Evolutionary conservation across 305 asterid species (phyloP).

Genomic region (Fraxinus latifolia): DNA sequence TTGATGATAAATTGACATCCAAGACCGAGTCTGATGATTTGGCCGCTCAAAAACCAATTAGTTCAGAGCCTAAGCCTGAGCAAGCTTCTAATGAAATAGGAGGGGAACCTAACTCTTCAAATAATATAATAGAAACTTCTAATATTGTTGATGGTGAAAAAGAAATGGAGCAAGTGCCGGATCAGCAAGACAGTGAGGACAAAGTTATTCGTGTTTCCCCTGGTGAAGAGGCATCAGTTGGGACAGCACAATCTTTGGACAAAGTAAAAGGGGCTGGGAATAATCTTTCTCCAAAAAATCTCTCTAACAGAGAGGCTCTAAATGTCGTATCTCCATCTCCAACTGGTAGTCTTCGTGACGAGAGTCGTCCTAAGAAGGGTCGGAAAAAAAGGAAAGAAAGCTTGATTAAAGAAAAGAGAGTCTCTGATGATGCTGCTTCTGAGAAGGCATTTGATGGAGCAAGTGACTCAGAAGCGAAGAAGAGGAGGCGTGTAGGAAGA

Average conservation of each 20-base stretch:
- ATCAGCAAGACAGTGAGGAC: conserved; percentile 27
- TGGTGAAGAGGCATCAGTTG: conserved; percentile 34
- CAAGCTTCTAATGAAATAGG: conserved; percentile 31
- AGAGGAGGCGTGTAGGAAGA: conserved; percentile 38
- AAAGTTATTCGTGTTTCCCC: conserved; percentile 44
- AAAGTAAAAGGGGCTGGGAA: conserved; percentile 33
- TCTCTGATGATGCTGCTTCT: conserved; percentile 32
- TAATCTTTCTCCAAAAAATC: conserved; percentile 41
- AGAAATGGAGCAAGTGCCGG: conserved; percentile 46
- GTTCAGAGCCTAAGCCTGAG: conserved; percentile 40
- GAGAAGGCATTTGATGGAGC: conserved; percentile 52
- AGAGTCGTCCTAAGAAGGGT: conserved; percentile 37
- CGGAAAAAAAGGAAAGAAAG: conserved; percentile 39
- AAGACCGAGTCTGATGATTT: conserved; percentile 44
- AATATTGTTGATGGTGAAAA: conserved; percentile 38
- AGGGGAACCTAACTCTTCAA: conserved; percentile 26
- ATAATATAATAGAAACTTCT: conserved; percentile 40
- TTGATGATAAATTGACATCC: conserved; percentile 34
- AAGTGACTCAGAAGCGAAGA: conserved; percentile 45
- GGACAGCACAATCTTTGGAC: conserved; percentile 38
- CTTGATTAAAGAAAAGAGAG: conserved; percentile 37
- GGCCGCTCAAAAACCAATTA: conserved; percentile 34
- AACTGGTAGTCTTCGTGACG: conserved; percentile 45
- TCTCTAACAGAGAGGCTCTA: conserved; percentile 45
- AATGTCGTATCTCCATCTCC: conserved; percentile 46